Evolutionary conservation across 306 rosid species (phyloP), one percentile per base, ranked within the genome.

Genomic region (Vachellia collinsii): DNA sequence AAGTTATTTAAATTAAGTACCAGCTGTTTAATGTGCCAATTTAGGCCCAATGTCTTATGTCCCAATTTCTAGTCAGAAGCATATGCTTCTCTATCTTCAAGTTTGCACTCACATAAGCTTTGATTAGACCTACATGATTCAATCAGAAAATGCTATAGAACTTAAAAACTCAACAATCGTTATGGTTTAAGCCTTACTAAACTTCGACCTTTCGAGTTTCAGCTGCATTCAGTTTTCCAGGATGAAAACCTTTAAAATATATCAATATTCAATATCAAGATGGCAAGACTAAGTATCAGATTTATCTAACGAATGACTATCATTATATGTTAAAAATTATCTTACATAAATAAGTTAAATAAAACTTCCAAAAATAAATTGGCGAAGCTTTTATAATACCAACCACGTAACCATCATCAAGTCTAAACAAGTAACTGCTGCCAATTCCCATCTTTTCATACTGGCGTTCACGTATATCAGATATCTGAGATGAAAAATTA

Each of bases 361-460:
- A 44, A 10, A 71, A 69, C 46, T 41, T 19, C 17, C 29, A 19
- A 82, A 79, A 70, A 19, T 16, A 76, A 74, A 62, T 59, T 20
- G 59, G 51, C 12, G 70, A 70, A 47, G 68, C 20, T 7, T 79
- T 73, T 74, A 61, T 19, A 81, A 67, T 48, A 93, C 99, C 88
- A 72, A 95, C 99, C 99, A 95, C 99, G 81, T 90, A 88, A 80
- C 96, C 99, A 87, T 95, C 98, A 84, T 95, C 98, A 79, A 95
- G 94, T 82, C 98, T 90, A 85, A 95, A 95, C 66, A 95, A 97
- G 86, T 95, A 95, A 79, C 99, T 95, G 92, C 98, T 92, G 68
- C 99, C 99, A 75, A 95, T 95, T 86, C 98, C 99, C 89, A 87
- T 91, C 92, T 87, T 95, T 88, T 95, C 98, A 17, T 95, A 93